These are phyloP conservation scores for Penicillium sp. DNA, from an alignment of 2,329 filamentous ascomycete species.

Conservation along the genomic window DNA sequence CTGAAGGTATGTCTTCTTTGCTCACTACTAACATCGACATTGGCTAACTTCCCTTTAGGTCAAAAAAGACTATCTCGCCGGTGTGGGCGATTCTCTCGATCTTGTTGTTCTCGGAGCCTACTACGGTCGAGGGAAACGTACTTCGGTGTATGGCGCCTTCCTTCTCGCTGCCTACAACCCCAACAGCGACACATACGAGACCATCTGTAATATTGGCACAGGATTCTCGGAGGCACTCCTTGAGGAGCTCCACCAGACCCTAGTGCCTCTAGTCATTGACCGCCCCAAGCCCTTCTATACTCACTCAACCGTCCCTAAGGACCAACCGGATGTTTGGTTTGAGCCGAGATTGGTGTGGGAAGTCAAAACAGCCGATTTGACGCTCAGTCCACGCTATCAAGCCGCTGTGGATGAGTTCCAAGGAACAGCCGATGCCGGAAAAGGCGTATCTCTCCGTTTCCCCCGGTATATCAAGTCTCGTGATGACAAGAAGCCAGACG, in stretches of 20 bases:
- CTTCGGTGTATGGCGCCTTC: constrained; percentile 93
- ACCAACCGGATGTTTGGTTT: constrained; percentile 98
- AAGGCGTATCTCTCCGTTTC: constrained; percentile 84
- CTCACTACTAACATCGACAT: background rate
- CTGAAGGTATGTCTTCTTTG: constrained; percentile 64
- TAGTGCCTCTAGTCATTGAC: constrained; percentile 77
- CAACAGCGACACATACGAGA: constrained; percentile 77
- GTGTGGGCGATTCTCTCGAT: constrained; percentile 91
- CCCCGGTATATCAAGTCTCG: constrained; percentile 86
- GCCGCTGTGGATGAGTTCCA: constrained; percentile 80
- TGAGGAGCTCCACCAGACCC: constrained; percentile 74
- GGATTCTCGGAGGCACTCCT: constrained; percentile 93
- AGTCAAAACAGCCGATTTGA: constrained; percentile 93
- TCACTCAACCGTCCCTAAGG: constrained; percentile 77
- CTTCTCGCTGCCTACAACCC: constrained; percentile 90
- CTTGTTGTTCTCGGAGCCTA: constrained; percentile 95
- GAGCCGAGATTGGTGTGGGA: constrained; percentile 95
- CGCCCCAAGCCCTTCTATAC: constrained; percentile 90
- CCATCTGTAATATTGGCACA: constrained; percentile 96
- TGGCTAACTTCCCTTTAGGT: constrained; percentile 52
- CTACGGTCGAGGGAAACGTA: constrained; percentile 90
- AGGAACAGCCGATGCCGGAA: constrained; percentile 63
- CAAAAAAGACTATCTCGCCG: constrained; percentile 96
- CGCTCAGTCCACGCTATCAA: constrained; percentile 86
- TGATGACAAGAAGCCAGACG: constrained; percentile 92